These are phyloP conservation scores for Neurospora pannonica DNA, from an alignment of 495 filamentous ascomycete species.

Conservation along the genomic window DNA sequence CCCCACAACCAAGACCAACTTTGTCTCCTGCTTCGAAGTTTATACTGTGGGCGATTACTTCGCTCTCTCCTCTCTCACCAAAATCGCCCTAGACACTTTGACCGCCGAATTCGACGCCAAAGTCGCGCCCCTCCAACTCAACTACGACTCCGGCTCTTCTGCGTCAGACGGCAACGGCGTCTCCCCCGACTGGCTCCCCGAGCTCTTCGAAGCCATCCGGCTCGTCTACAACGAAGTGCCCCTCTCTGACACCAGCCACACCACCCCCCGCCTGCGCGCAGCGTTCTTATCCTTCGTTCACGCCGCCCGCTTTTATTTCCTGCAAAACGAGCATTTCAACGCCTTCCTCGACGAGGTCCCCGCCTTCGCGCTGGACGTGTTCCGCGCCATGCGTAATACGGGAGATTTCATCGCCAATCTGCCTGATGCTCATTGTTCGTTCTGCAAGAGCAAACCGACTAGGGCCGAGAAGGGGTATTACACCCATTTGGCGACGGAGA, in stretches of 20 bases:
- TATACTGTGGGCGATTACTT: slow-evolving; percentile 22
- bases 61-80: slow-evolving; percentile 5
- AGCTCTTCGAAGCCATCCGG: slow-evolving; percentile 15
- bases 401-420: slow-evolving; percentile 10
- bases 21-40: slow-evolving; percentile 16
- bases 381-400: slow-evolving; percentile 9
- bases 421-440: slow-evolving; percentile 9
- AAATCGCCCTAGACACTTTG: slow-evolving; percentile 14
- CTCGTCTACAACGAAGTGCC: slow-evolving; percentile 13
- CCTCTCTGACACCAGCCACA: not conserved
- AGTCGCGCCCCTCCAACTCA: slow-evolving; percentile 10
- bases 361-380: slow-evolving; percentile 13
- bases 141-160: not conserved
- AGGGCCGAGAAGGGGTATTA: slow-evolving; percentile 10
- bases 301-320: slow-evolving; percentile 13
- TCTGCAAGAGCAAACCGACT: slow-evolving; percentile 11
- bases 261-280: slow-evolving; percentile 2
- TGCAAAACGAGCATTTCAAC: slow-evolving; percentile 10
- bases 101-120: slow-evolving; percentile 10
- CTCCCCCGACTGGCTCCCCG: slow-evolving; percentile 13
- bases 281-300: slow-evolving; percentile 11
- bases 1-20: slow-evolving; percentile 7
- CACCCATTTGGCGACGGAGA: slow-evolving; percentile 12
- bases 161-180: not conserved
- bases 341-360: slow-evolving; percentile 8